A percentile compares a stretch with the other conserved stretches of the same genome.
Evolutionary conservation across 805 yeast species (phyloP).

Genomic region (Wickerhamiella kurtzmanii): DNA sequence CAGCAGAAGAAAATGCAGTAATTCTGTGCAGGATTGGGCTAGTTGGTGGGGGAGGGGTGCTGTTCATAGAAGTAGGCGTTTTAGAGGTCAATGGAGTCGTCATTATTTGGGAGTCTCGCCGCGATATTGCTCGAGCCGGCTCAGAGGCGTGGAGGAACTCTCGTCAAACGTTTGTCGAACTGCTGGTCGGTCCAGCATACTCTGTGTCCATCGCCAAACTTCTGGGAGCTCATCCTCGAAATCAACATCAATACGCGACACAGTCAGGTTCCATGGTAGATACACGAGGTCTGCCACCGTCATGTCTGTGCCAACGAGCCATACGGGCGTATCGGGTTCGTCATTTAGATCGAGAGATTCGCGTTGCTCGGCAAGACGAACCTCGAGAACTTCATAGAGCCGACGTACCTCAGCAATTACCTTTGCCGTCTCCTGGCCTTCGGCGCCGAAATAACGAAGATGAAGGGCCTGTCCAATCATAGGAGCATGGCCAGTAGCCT

Average conservation of each 20-base stretch:
- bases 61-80: too few relatives aligned
- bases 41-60: too few relatives aligned
- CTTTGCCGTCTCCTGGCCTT: constrained; percentile 54
- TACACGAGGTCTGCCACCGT: constrained; percentile 82
- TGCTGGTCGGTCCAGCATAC: constrained; percentile 90
- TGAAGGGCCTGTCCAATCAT: constrained; percentile 96
- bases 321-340: constrained; percentile 88
- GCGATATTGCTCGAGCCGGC: not conserved
- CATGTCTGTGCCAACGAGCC: constrained; percentile 79
- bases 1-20: too few relatives aligned
- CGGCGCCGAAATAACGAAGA: constrained; percentile 55
- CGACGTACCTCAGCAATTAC: constrained; percentile 86
- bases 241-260: constrained; percentile 81
- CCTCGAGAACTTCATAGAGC: constrained; percentile 86
- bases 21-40: too few relatives aligned
- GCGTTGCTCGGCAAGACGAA: constrained; percentile 86
- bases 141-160: not conserved
- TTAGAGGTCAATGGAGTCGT: too few relatives aligned
- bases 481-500: constrained; percentile 96
- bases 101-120: too few relatives aligned
- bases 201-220: constrained; percentile 89
- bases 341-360: constrained; percentile 49
- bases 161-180: constrained; percentile 67
- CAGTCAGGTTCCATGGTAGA: constrained; percentile 96
- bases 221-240: constrained; percentile 83